Conservation (phyloP, 345 rosid genomes). For the Pistacia vera region DNA sequence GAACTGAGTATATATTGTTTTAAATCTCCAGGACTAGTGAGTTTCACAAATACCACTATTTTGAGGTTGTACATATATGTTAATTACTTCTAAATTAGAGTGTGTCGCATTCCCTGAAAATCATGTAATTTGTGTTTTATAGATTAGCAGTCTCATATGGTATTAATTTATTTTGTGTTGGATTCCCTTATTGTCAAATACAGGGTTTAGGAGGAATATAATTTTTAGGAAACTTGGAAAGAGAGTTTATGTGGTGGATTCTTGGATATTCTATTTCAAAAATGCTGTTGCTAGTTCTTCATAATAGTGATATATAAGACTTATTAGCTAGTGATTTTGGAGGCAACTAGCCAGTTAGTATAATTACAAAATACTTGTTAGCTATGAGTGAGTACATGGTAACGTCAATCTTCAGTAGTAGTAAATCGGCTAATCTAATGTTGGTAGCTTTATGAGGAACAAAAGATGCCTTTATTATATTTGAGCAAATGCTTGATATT, state of each 20-base stretch:
- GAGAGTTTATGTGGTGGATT: neutral
- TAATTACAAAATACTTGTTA: neutral
- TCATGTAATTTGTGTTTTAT: neutral
- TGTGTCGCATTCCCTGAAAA: neutral
- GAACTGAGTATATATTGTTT: too few species aligned
- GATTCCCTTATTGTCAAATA: neutral
- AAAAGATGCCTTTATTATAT: neutral
- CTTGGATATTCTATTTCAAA: neutral
- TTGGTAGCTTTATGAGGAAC: neutral
- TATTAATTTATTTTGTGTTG: neutral
- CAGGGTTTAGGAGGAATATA: neutral
- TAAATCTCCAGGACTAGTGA: neutral
- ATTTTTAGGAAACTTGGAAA: neutral
- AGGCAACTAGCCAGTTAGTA: neutral
- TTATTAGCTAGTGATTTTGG: neutral
- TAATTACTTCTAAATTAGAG: neutral
- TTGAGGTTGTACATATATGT: neutral
- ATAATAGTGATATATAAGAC: neutral
- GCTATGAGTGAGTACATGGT: neutral
- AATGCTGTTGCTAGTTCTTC: neutral
- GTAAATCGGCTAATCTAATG: neutral
- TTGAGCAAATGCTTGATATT: neutral
- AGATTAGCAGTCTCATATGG: too few species aligned
- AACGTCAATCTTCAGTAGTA: neutral
- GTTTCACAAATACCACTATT: neutral